A percentile compares a stretch with the other conserved stretches of the same genome.
phyloP scores from a whole-genome alignment of 1,284 basidiomycete genomes.

The Peniophora sp. region DNA sequence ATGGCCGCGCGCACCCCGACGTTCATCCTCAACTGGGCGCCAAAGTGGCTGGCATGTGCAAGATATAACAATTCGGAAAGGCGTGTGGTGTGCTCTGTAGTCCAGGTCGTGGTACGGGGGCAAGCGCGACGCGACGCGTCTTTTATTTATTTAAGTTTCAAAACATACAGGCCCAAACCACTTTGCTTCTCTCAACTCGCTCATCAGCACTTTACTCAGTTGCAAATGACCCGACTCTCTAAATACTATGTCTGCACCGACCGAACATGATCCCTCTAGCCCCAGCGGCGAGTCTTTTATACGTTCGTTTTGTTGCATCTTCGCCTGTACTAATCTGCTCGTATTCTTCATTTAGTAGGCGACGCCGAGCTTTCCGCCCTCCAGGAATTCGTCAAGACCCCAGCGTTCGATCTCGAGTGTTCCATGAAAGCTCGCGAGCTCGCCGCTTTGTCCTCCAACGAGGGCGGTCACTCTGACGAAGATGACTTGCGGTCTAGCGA shows the following conservation, averaged over 20 bases:
- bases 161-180: no score
- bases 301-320: neutral
- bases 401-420: neutral
- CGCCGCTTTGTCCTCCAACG: neutral
- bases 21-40: no score
- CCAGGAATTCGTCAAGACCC: neutral
- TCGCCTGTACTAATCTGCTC: neutral
- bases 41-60: no score
- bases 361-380: neutral
- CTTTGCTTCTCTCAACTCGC: no score
- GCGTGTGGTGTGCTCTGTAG: no score
- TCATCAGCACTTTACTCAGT: no score
- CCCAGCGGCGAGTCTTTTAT: neutral
- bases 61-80: no score
- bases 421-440: neutral
- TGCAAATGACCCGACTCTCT: no score
- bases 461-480: constrained; percentile 3
- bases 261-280: neutral
- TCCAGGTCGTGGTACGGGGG: no score
- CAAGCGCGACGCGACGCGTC: no score
- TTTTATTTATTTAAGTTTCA: no score
- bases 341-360: neutral
- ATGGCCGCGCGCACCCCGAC: no score
- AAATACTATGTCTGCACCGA: neutral
- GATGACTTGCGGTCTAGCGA: constrained; percentile 6